Conservation (phyloP, 2,329 filamentous ascomycete species). For the Hypoxylon sp. region DNA sequence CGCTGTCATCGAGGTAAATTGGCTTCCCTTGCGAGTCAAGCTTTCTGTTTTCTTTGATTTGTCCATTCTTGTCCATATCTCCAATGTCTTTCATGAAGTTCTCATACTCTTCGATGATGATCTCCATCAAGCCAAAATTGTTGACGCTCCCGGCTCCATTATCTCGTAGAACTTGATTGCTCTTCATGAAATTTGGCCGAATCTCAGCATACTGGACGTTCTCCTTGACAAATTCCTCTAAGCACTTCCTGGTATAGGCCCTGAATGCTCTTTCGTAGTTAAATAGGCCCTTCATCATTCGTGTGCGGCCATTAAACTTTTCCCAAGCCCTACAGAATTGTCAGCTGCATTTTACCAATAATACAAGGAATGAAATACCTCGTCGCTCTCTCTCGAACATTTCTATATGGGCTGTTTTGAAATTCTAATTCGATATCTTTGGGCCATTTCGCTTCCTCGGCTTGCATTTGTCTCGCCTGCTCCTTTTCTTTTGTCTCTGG, state of each 20-base stretch:
- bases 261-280: conserved; percentile 69
- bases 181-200: conserved; percentile 69
- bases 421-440: conserved; percentile 39
- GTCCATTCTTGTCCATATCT: conserved; percentile 47
- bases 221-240: conserved; percentile 68
- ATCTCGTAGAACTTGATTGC: conserved; percentile 64
- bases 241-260: conserved; percentile 66
- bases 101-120: conserved; percentile 63
- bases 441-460: conserved; percentile 34
- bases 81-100: conserved; percentile 57
- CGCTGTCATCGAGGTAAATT: conserved; percentile 15
- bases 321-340: conserved; percentile 63
- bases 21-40: conserved; percentile 30
- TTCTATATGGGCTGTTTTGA: conserved; percentile 36
- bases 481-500: conserved; percentile 25
- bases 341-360: conserved; percentile 23
- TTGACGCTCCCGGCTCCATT: conserved; percentile 61
- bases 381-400: conserved; percentile 42
- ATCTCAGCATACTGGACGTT: conserved; percentile 73
- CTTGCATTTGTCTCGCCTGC: conserved; percentile 19
- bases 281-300: conserved; percentile 72
- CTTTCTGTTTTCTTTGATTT: conserved; percentile 42
- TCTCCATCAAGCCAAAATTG: conserved; percentile 65
- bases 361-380: conserved; percentile 38
- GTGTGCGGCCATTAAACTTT: conserved; percentile 72